Evolutionary conservation across 345 rosid genomes (phyloP).

Genomic region (Schrenkiella parvula): DNA sequence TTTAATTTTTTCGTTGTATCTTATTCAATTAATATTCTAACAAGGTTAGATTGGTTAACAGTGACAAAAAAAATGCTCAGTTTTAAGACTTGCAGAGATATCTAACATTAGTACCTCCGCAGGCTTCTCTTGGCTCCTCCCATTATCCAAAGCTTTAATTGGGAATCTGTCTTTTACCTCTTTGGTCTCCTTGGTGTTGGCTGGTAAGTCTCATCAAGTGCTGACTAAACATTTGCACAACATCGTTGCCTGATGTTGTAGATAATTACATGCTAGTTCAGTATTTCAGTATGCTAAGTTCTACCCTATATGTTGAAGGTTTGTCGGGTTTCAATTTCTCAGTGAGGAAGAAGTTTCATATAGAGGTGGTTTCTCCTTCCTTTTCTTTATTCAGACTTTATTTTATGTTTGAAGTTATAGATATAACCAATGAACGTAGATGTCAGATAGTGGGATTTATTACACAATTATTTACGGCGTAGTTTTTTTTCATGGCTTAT

Average conservation of each 20-base stretch:
- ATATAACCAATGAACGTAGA: conserved; percentile 4
- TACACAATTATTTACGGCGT: not conserved
- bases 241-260: not conserved
- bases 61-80: not conserved
- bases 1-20: not conserved
- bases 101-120: conserved; percentile 38
- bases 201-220: conserved; percentile 53
- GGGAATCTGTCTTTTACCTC: conserved; percentile 89
- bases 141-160: conserved; percentile 71
- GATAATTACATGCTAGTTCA: not conserved
- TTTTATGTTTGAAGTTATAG: not conserved
- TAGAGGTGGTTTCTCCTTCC: conserved; percentile 42
- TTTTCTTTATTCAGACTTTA: not conserved
- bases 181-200: conserved; percentile 76
- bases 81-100: not conserved
- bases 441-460: not conserved
- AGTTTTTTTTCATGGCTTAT: not conserved
- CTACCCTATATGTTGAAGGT: conserved; percentile 51
- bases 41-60: not conserved
- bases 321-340: conserved; percentile 63
- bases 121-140: conserved; percentile 97
- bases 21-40: not conserved
- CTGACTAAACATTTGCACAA: not conserved
- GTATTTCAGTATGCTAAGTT: conserved; percentile 10
- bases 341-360: conserved; percentile 39